phyloP scores from a whole-genome alignment of 805 yeast genomes.

The Lachancea dasiensis region DNA sequence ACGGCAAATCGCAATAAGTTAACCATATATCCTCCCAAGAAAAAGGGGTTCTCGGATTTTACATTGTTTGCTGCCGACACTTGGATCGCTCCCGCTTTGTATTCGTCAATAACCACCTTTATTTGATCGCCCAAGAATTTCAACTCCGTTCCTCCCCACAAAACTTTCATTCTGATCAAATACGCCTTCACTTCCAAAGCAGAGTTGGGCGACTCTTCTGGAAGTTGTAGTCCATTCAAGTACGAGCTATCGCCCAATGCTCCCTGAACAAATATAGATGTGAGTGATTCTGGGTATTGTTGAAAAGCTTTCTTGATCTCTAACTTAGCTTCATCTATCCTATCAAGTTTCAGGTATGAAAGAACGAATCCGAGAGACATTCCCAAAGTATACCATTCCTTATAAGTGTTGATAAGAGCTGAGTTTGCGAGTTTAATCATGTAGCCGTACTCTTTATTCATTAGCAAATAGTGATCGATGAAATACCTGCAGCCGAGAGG shows the following conservation, averaged over 20 bases:
- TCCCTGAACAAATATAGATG: conserved; percentile 20
- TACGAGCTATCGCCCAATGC: conserved; percentile 20
- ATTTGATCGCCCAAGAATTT: conserved; percentile 45
- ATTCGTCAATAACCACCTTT: conserved; percentile 18
- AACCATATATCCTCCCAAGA: conserved; percentile 40
- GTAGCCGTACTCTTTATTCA: conserved; percentile 59
- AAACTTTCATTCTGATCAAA: conserved; percentile 44
- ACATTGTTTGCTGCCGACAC: conserved; percentile 4
- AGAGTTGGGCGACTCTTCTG: conserved; percentile 17
- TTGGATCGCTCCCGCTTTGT: conserved; percentile 10
- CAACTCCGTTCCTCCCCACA: conserved; percentile 49
- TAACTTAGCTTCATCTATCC: conserved; percentile 39
- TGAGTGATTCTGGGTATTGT: conserved; percentile 49
- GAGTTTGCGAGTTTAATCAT: conserved; percentile 52
- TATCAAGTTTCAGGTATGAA: conserved; percentile 47
- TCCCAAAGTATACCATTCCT: conserved; percentile 68
- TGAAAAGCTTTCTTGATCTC: conserved; percentile 47
- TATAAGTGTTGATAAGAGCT: conserved; percentile 50
- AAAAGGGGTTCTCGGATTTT: conserved; percentile 17
- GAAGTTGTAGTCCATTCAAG: conserved; percentile 10
- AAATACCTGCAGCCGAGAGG: conserved; percentile 81
- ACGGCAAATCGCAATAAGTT: conserved; percentile 64
- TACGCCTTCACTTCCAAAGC: conserved; percentile 47
- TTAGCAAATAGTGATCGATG: conserved; percentile 70
- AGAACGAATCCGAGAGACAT: conserved; percentile 59